Percentiles rank a stretch among this genome's conserved stretches.
Conservation (phyloP, 176 grass and related monocot genomes). For the Oryza punctata region DNA sequence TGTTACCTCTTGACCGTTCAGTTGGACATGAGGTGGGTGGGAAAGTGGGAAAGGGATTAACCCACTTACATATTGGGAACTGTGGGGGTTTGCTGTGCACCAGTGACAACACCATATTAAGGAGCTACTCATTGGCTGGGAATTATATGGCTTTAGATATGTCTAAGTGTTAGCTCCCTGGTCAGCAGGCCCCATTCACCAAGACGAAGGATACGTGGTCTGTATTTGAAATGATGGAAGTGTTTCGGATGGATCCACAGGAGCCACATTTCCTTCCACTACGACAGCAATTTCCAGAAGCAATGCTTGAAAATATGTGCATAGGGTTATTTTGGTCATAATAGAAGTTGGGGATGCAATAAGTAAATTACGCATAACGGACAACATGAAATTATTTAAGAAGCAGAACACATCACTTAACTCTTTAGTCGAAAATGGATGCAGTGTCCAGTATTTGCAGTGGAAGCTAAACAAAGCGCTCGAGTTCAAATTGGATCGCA, state of each 20-base stretch:
- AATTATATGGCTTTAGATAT: constrained; percentile 12
- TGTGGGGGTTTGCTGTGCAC: background rate
- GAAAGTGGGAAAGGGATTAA: constrained; percentile 14
- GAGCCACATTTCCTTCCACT: constrained; percentile 67
- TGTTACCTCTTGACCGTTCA: background rate
- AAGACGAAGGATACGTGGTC: constrained; percentile 50
- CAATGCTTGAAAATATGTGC: constrained; percentile 34
- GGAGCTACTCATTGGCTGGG: constrained; percentile 20
- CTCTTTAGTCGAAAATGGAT: constrained; percentile 58
- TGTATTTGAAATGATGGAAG: constrained; percentile 46
- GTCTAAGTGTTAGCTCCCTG: background rate
- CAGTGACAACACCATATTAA: background rate
- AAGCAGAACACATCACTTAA: constrained; percentile 41
- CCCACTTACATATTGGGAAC: background rate
- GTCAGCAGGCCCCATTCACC: constrained; percentile 26
- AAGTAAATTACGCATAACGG: constrained; percentile 28
- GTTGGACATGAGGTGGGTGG: background rate
- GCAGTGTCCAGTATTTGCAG: constrained; percentile 45
- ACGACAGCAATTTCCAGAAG: constrained; percentile 8
- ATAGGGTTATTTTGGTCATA: too few species aligned
- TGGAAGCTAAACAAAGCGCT: constrained; percentile 24
- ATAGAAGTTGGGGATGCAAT: background rate
- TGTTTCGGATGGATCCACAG: constrained; percentile 43
- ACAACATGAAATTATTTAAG: constrained; percentile 33
- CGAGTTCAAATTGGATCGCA: constrained; percentile 34